A percentile compares a stretch with the other conserved stretches of the same genome.
Conservation (phyloP, 2,329 filamentous ascomycete genomes). For the Fusarium luffae region DNA sequence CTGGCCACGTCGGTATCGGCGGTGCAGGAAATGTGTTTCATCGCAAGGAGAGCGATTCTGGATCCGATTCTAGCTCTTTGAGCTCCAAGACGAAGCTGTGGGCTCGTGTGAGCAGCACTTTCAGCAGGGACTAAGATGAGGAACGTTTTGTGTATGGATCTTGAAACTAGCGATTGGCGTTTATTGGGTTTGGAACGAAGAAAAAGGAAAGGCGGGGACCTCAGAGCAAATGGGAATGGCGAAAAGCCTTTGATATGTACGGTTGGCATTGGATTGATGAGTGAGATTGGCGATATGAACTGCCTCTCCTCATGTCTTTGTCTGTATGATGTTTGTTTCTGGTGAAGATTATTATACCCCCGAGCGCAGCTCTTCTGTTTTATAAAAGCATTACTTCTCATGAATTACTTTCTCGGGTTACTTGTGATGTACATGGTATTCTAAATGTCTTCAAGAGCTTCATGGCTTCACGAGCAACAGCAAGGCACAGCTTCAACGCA, state of each 20-base stretch:
- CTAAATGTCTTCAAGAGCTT: too few species aligned
- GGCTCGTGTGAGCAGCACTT: constrained; percentile 50
- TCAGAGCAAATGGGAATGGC: constrained; percentile 48
- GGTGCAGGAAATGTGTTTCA: constrained; percentile 75
- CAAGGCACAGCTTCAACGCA: constrained; percentile 39
- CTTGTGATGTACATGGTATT: background rate
- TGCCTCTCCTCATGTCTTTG: constrained; percentile 22
- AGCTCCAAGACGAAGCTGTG: constrained; percentile 50
- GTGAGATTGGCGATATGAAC: constrained; percentile 35
- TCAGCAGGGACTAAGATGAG: constrained; percentile 45
- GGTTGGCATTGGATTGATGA: constrained; percentile 25
- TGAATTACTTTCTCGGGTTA: background rate
- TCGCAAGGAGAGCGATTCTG: constrained; percentile 51
- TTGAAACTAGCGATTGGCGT: constrained; percentile 44
- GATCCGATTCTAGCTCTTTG: constrained; percentile 50
- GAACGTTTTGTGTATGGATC: constrained; percentile 2
- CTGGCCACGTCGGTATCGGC: constrained; percentile 74
- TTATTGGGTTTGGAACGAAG: constrained; percentile 12
- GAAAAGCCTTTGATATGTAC: constrained; percentile 33
- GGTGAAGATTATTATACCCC: constrained; percentile 59
- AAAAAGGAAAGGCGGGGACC: constrained; percentile 38
- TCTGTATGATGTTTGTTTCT: constrained; percentile 56
- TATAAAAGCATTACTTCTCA: constrained; percentile 17
- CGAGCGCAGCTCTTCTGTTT: constrained; percentile 37
- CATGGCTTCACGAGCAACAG: background rate